Conservation (phyloP, 2,329 filamentous ascomycete genomes). For the Ceratocystis destructans region DNA sequence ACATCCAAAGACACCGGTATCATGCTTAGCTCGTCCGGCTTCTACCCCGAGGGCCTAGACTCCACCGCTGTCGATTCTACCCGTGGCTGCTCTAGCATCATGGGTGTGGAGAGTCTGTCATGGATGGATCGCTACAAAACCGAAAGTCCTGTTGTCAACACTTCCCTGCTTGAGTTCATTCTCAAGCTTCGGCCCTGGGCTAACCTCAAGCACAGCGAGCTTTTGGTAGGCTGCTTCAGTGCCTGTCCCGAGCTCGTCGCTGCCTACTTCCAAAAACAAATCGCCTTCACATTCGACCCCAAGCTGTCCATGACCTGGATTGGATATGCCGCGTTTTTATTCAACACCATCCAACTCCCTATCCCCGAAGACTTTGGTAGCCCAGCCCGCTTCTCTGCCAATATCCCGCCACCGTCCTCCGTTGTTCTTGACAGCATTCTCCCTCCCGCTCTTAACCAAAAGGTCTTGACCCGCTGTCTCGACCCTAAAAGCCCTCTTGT, state of each 20-base stretch:
- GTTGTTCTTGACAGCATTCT: conserved; percentile 76
- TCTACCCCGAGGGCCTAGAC: conserved; percentile 64
- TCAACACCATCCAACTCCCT: conserved; percentile 61
- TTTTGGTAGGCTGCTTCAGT: conserved; percentile 66
- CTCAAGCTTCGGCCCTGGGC: conserved; percentile 72
- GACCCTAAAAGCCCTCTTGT: conserved; percentile 65
- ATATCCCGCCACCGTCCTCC: conserved; percentile 61
- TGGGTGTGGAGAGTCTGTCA: conserved; percentile 52
- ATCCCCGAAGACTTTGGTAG: conserved; percentile 62
- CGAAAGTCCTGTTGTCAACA: conserved; percentile 63
- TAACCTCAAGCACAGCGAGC: conserved; percentile 64
- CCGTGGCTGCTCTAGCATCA: conserved; percentile 34
- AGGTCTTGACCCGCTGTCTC: conserved; percentile 65
- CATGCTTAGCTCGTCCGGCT: conserved; percentile 62
- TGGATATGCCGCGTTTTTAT: conserved; percentile 79
- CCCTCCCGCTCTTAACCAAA: conserved; percentile 67
- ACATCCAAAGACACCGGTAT: conserved; percentile 61
- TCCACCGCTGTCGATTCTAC: conserved; percentile 29
- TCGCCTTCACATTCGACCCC: conserved; percentile 73
- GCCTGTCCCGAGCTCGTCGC: conserved; percentile 75
- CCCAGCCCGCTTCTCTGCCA: conserved; percentile 41
- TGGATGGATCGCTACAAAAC: conserved; percentile 55
- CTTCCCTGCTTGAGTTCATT: conserved; percentile 63
- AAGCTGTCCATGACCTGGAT: conserved; percentile 92
- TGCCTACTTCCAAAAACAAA: conserved; percentile 72